A percentile compares a stretch with the other conserved stretches of the same genome.
phyloP scores from a whole-genome alignment of 768 basidiomycete genomes.

The Glaciozyma martinii region DNA sequence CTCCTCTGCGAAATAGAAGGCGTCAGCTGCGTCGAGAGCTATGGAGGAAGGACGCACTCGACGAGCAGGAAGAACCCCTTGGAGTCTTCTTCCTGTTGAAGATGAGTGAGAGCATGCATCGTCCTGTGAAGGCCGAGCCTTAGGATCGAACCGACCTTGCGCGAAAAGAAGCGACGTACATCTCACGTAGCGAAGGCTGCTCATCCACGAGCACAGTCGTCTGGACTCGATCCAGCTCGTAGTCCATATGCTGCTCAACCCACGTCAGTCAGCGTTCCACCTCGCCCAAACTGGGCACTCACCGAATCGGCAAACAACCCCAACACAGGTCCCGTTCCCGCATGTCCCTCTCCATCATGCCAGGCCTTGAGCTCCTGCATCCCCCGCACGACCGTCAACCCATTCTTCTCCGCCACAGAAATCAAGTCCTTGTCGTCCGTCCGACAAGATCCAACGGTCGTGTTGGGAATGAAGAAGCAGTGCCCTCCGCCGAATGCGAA shows the following conservation, averaged over 20 bases:
- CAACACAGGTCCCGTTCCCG: constrained; percentile 17
- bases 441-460: constrained; percentile 27
- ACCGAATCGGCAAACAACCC: constrained; percentile 32
- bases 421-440: constrained; percentile 32
- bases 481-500: constrained; percentile 35
- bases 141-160: not conserved
- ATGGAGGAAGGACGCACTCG: constrained; percentile 24
- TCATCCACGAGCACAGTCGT: constrained; percentile 7
- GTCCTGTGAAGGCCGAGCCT: constrained; percentile 16
- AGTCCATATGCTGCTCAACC: constrained; percentile 31
- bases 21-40: not conserved
- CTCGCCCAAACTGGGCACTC: not conserved
- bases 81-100: constrained; percentile 7
- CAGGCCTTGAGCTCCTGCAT: constrained; percentile 22
- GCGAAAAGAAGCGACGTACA: constrained; percentile 15
- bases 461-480: constrained; percentile 34
- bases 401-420: constrained; percentile 9
- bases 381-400: constrained; percentile 25
- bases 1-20: not conserved
- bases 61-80: constrained; percentile 37
- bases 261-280: not conserved
- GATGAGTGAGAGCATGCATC: constrained; percentile 28
- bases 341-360: constrained; percentile 10
- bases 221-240: constrained; percentile 34
- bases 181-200: constrained; percentile 34